phyloP scores from a whole-genome alignment of 164 flowering plant genomes.

The Kingdonia uniflora region DNA sequence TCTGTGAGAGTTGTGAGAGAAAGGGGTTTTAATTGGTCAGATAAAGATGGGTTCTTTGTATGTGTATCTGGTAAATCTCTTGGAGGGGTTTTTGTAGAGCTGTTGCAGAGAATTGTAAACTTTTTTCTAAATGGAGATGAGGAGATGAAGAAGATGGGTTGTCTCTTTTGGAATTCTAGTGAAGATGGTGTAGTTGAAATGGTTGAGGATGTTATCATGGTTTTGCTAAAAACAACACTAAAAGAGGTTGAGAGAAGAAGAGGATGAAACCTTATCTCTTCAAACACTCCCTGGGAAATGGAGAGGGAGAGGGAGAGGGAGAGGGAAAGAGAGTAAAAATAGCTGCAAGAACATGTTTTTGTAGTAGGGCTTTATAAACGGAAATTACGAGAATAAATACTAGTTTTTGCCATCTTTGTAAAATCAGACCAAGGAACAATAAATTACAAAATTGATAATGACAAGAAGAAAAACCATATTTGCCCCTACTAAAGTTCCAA shows the following conservation, averaged over 20 bases:
- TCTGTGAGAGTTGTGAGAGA: conserved; percentile 15
- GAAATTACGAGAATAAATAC: no score
- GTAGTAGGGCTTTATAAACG: no score
- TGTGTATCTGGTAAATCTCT: conserved; percentile 13
- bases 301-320: not conserved
- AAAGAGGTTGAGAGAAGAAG: no score
- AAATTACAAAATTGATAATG: no score
- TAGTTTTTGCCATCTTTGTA: no score
- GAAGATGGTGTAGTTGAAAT: not conserved
- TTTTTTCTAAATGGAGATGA: conserved; percentile 18
- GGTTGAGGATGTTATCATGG: not conserved
- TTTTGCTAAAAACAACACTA: no score
- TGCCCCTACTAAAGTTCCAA: no score
- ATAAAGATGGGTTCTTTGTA: conserved; percentile 33
- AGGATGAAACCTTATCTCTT: not conserved
- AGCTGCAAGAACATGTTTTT: no score
- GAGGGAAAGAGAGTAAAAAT: not conserved
- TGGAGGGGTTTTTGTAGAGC: conserved; percentile 16
- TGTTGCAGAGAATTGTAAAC: conserved; percentile 29
- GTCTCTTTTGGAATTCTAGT: not conserved
- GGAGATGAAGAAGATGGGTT: conserved; percentile 17
- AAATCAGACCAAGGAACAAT: no score
- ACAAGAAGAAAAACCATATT: no score
- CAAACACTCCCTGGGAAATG: not conserved
- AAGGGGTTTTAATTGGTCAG: conserved; percentile 74